Conservation (phyloP, 768 basidiomycete genomes). For the Auricularia auricula-judae region DNA sequence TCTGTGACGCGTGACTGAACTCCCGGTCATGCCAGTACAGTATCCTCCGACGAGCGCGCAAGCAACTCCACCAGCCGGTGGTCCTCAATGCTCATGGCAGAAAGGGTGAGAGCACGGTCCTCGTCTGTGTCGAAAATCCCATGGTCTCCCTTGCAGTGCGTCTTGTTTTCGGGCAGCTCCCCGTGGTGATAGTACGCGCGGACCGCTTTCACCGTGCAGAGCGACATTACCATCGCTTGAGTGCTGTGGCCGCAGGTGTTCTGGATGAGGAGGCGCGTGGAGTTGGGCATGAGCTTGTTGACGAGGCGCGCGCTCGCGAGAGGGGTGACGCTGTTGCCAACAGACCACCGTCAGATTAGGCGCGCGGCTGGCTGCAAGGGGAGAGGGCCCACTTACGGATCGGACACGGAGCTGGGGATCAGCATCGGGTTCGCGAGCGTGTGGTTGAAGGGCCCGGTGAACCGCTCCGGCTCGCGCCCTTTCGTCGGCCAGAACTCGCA, state of each 20-base stretch:
- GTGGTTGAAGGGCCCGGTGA: constrained; percentile 2
- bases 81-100: too few species aligned
- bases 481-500: not conserved
- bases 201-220: not conserved
- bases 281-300: not conserved
- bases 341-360: not conserved
- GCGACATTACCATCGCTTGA: not conserved
- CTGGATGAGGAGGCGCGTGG: not conserved
- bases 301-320: not conserved
- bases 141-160: not conserved
- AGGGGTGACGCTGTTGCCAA: not conserved
- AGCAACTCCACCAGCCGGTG: too few species aligned
- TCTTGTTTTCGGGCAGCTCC: not conserved
- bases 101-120: too few species aligned
- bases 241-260: not conserved
- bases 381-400: not conserved
- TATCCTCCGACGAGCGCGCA: too few species aligned
- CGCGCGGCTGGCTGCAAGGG: not conserved
- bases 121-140: not conserved
- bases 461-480: not conserved
- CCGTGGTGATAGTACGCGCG: not conserved
- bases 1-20: too few species aligned
- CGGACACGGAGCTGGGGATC: not conserved
- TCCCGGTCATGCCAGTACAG: too few species aligned
- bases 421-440: constrained; percentile 3